Conservation (phyloP, 2,329 filamentous ascomycete genomes). For the Aspergillus japonicus region DNA sequence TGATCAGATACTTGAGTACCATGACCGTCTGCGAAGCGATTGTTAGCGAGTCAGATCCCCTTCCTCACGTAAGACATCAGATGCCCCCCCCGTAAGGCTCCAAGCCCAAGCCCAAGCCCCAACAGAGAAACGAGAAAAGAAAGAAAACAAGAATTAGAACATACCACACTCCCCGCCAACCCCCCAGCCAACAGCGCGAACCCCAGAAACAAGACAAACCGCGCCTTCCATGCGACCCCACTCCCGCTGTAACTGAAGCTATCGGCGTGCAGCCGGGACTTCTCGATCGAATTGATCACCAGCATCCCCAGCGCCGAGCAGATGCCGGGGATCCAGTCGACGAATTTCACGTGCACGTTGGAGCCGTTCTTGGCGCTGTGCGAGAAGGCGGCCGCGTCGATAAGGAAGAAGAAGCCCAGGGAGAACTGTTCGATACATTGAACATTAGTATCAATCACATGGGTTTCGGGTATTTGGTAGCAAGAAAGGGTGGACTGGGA, state of each 20-base stretch:
- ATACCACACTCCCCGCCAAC: slow-evolving; percentile 62
- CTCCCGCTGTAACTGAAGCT: slow-evolving; percentile 64
- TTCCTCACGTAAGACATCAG: neutral
- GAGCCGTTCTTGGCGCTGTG: slow-evolving; percentile 62
- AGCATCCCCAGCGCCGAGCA: slow-evolving; percentile 69
- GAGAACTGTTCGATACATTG: slow-evolving; percentile 56
- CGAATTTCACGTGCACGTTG: slow-evolving; percentile 64
- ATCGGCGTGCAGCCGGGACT: slow-evolving; percentile 63
- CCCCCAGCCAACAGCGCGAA: slow-evolving; percentile 69
- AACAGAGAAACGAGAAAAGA: neutral
- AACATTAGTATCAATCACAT: neutral
- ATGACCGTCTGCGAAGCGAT: slow-evolving; percentile 54
- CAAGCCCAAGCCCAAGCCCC: neutral
- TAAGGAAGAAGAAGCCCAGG: slow-evolving; percentile 67
- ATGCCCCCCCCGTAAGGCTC: neutral
- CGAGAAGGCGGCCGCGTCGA: slow-evolving; percentile 65
- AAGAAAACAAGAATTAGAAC: slow-evolving; percentile 24
- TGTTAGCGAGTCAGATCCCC: neutral
- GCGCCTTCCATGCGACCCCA: slow-evolving; percentile 69
- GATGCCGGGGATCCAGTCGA: slow-evolving; percentile 71
- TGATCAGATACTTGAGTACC: slow-evolving; percentile 66
- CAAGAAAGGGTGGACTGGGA: too few relatives aligned
- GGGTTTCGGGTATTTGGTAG: too few relatives aligned
- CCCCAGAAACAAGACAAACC: slow-evolving; percentile 66
- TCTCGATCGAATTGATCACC: slow-evolving; percentile 71